A percentile compares a stretch with the other conserved stretches of the same genome.
These are phyloP conservation scores for Fraxinus xanthoxyloides DNA, from an alignment of 305 asterid species.

Conservation along the genomic window DNA sequence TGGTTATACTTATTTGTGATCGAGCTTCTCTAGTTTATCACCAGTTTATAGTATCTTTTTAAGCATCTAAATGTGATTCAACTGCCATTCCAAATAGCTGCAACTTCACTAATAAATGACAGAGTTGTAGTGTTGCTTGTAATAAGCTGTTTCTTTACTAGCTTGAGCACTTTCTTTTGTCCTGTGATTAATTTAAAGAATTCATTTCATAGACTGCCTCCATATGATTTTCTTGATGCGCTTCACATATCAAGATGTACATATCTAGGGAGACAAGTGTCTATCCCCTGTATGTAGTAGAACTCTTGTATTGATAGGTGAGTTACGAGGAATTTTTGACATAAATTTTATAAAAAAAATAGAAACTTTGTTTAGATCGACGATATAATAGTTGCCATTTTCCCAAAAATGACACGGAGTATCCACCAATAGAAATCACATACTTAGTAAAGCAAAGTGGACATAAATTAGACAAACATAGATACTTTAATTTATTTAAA, in stretches of 20 bases:
- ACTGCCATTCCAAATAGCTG: conserved; percentile 34
- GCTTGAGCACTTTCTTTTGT: neutral
- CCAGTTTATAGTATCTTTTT: neutral
- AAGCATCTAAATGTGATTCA: conserved; percentile 31
- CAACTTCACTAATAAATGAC: neutral
- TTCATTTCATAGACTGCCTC: neutral
- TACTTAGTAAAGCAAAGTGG: neutral
- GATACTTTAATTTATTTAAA: neutral
- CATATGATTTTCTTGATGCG: neutral
- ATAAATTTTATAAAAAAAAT: neutral
- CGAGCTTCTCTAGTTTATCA: neutral
- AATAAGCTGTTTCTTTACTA: neutral
- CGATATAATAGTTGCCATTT: neutral
- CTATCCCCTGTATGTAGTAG: neutral
- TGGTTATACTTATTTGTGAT: neutral
- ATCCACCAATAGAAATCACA: neutral
- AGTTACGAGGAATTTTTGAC: neutral
- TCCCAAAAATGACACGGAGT: neutral
- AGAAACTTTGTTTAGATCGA: neutral
- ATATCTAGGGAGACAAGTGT: neutral
- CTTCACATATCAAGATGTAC: neutral
- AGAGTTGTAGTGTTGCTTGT: neutral
- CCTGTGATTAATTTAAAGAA: neutral
- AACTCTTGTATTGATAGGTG: neutral
- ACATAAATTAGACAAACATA: neutral